Evolutionary conservation across 2,329 filamentous ascomycete genomes (phyloP).

Genomic region (Harringtonia aguacate): DNA sequence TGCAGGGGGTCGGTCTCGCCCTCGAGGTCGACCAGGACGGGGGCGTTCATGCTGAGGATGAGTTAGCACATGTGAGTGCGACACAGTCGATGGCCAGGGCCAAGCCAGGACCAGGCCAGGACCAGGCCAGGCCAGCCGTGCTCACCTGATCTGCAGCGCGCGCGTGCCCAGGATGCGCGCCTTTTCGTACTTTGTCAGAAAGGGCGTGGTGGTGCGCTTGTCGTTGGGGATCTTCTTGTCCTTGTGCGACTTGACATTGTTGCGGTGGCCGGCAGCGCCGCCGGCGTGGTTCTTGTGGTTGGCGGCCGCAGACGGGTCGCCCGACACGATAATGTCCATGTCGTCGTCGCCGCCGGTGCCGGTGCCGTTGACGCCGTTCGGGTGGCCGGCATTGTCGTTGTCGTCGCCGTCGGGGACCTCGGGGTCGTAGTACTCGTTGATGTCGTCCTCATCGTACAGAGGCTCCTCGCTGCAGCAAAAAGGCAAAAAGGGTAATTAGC

Average conservation of each 20-base stretch:
- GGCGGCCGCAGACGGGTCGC: conserved; percentile 50
- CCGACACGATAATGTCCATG: conserved; percentile 47
- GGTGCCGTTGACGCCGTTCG: conserved; percentile 40
- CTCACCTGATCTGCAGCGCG: conserved; percentile 89
- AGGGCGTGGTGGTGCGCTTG: conserved; percentile 84
- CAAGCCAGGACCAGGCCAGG: neutral
- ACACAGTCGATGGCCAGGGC: no score
- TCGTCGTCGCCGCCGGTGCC: conserved; percentile 46
- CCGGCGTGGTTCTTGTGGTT: conserved; percentile 34
- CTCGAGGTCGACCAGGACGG: conserved; percentile 90
- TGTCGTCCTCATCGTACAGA: conserved; percentile 61
- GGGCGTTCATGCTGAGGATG: conserved; percentile 86
- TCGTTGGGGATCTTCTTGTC: conserved; percentile 88
- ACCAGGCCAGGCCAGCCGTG: no score
- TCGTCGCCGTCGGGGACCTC: conserved; percentile 44
- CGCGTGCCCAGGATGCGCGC: conserved; percentile 88
- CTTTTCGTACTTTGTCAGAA: conserved; percentile 99
- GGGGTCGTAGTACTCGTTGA: conserved; percentile 47
- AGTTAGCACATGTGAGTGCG: neutral
- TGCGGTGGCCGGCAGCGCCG: conserved; percentile 38
- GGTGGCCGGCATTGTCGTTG: conserved; percentile 33
- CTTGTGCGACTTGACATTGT: conserved; percentile 43
- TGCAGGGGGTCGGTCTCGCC: conserved; percentile 96
- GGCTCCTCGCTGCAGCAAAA: conserved; percentile 48
- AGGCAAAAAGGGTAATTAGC: conserved; percentile 2